Base-by-base conservation (phyloP, 2,329 filamentous ascomycete species). In the Basipetospora sp. region DNA sequence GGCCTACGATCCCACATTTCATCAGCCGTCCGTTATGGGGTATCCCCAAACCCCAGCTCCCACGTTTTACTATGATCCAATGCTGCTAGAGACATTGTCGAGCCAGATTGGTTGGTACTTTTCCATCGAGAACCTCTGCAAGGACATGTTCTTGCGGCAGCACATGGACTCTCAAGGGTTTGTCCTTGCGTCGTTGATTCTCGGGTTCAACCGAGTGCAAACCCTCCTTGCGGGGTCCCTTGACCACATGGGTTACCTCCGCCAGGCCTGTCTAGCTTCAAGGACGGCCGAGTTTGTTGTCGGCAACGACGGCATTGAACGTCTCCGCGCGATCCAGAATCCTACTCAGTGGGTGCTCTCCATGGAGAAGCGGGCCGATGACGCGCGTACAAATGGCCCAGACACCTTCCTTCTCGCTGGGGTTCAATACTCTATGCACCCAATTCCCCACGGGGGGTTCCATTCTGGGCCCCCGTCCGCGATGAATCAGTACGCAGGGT, bases 81-180 rank as follows among this genome's bases (percentile, higher is more conserved):
- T 58, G 13, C 36, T 50, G 28, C 39, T 65, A 27, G 47, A 56
- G 3, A 53, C 65, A 33, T 53, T 74, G 34, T 65, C 59, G 39
- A 54, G 53, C 45, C 63, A 70, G 52, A 71, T 86, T 27, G 85
- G 94, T 51, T 98, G 94, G 63, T 98, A 98, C 59, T 94, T 98
- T 60, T 96, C 88, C 1, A 72, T 94, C 19, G 83, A 94, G 51
- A 98, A 98, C 54, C 69, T 96, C 35, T 82, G 84, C 68, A 94
- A 94, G 59, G 90, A 98, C 52, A 69, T 83, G 51, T 96, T 77
- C 57, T 67, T 98, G 42, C 79, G 90, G 41, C 77, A 74, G 50
- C 78, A 87, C 48, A 96, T 98, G 90, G 88, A 98, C 53, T 83
- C 81, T 1, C 83, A 96, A 55, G 90, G 90, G 14, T 96, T 87